Base-by-base conservation (phyloP, 2,329 filamentous ascomycete genomes). In the Trichoderma gracile region DNA sequence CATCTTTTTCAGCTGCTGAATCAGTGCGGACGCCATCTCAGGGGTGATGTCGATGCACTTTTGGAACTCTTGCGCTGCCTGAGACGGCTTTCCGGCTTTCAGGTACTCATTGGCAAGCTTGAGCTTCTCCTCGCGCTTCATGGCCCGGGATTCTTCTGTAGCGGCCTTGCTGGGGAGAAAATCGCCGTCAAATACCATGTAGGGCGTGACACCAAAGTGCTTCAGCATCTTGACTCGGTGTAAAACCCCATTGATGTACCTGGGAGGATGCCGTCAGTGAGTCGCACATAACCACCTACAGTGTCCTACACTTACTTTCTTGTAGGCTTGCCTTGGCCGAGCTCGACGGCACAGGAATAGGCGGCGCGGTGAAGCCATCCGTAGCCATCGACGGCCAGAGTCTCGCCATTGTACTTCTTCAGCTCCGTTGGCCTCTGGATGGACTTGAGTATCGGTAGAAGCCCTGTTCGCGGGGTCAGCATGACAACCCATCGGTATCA, bases 351-450 rank as follows among this genome's bases (percentile, higher is more conserved):
- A 80, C 94, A 98, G 56, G 91, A 86, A 69, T 96, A 89, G 53
- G 93, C 93, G 61, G 93, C 96, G 70, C 95, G 89, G 77, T 99
- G 95, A 63, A 99, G 87, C 95, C 96, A 99, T 75, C 94, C 95
- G 82, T 99, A 99, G 64, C 91, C 94, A 77, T 99, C 95, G 42
- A 99, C 89, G n/a, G 91, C 96, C 53, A 99, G 84, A 1, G 90
- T 96, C 78, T 96, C 89, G 58, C 94, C 95, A 14, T 85, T 80
- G 76, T 91, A 97, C 73, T 93, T 93, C 75, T 93, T 96, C 66
- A 99, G 82, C 70, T 92, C 90, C 57, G 87, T 90, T 73, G 91
- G 90, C 73, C 91, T 93, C 66, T 99, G 95, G 62, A 99, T 98
- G 52, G 95, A 98, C 78, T 98, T 98, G 67, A 99, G 87, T 66